Percentiles rank a stretch among this genome's conserved stretches.
Evolutionary conservation across 805 yeast genomes (phyloP).

Genomic region (Wickerhamiella spandovensis): DNA sequence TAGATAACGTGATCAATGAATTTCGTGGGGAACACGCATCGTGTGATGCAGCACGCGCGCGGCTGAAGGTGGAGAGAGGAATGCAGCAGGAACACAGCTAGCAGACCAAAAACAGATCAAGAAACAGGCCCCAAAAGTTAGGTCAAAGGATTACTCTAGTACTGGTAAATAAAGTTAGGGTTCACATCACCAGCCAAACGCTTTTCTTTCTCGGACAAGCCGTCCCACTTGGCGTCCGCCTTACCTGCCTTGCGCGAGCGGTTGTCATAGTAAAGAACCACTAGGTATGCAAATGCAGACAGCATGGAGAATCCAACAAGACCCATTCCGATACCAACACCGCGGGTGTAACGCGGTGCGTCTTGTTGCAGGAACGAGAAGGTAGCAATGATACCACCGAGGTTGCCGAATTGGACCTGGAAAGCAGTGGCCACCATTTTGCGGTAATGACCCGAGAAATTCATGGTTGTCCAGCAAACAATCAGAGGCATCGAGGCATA

Average conservation of each 20-base stretch:
- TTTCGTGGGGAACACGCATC: background rate
- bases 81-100: background rate
- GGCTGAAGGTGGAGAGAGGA: no score
- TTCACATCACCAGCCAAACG: constrained; percentile 22
- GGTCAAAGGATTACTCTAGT: no score
- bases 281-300: constrained; percentile 25
- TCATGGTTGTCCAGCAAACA: constrained; percentile 54
- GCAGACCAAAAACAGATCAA: background rate
- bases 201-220: constrained; percentile 13
- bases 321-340: constrained; percentile 39
- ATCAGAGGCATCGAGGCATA: constrained; percentile 55
- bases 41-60: background rate
- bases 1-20: background rate
- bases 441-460: constrained; percentile 49
- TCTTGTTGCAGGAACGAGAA: constrained; percentile 41
- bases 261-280: constrained; percentile 23
- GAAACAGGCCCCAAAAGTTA: no score
- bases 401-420: constrained; percentile 61
- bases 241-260: constrained; percentile 16
- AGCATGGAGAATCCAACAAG: constrained; percentile 33
- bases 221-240: constrained; percentile 17
- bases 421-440: constrained; percentile 46
- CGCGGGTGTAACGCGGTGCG: constrained; percentile 45
- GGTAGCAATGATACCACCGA: constrained; percentile 57
- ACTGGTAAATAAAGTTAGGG: constrained; percentile 23